These are phyloP conservation scores for Giardia duodenalis DNA, from an alignment of 208 protist genomes.

Conservation along the genomic window DNA sequence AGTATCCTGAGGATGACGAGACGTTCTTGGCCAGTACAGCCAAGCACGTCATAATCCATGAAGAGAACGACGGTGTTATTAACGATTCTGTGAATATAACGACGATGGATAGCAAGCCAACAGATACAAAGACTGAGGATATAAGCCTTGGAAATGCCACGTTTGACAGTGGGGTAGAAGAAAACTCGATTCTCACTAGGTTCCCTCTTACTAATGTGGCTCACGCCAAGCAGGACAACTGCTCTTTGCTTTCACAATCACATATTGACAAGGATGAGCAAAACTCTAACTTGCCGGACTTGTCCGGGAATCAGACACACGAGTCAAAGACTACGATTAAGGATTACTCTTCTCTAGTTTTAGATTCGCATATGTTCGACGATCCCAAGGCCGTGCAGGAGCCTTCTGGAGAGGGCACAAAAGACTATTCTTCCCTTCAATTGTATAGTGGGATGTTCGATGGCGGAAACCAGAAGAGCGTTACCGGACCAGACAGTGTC, in stretches of 20 bases:
- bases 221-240: too few relatives aligned
- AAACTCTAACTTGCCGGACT: background rate
- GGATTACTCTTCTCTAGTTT: background rate
- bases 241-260: too few relatives aligned
- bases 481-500: background rate
- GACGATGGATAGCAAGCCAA: too few relatives aligned
- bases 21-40: too few relatives aligned
- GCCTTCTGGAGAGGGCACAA: background rate
- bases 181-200: background rate
- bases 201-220: background rate
- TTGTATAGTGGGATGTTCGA: conserved; percentile 1
- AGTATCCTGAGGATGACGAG: too few relatives aligned
- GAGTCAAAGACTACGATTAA: background rate
- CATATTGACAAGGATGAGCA: background rate
- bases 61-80: too few relatives aligned
- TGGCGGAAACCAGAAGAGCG: background rate
- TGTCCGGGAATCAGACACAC: background rate
- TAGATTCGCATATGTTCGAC: background rate
- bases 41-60: too few relatives aligned
- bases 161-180: background rate
- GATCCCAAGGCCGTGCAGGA: background rate
- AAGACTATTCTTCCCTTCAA: background rate
- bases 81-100: too few relatives aligned
- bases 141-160: too few relatives aligned
- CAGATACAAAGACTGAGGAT: too few relatives aligned